Conservation (phyloP, 345 rosid species). For the Alliaria petiolata region DNA sequence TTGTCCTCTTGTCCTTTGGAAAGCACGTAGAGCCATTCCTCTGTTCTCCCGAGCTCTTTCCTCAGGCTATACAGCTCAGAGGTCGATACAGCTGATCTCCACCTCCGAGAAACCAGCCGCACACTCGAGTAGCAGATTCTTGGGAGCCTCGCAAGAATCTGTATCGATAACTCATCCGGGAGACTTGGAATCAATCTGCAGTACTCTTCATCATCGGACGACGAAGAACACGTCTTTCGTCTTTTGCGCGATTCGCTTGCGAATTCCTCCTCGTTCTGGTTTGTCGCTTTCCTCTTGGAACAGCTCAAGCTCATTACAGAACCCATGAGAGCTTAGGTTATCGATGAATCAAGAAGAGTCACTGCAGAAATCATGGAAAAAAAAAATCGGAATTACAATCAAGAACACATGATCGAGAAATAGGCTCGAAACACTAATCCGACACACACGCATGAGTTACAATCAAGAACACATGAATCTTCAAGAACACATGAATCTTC, state of each 20-base stretch:
- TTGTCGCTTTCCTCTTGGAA: constrained; percentile 32
- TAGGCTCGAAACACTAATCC: constrained; percentile 1
- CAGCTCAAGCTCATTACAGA: constrained; percentile 37
- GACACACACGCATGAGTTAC: too few relatives aligned
- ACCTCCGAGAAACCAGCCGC: constrained; percentile 56
- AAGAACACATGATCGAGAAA: neutral
- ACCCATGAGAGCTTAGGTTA: constrained; percentile 30
- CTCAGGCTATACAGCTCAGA: constrained; percentile 62
- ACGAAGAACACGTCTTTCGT: constrained; percentile 17
- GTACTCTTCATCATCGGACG: constrained; percentile 40
- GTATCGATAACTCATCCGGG: constrained; percentile 83
- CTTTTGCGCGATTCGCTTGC: constrained; percentile 33
- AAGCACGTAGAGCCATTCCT: constrained; percentile 87
- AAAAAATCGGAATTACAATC: neutral
- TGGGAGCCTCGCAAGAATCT: constrained; percentile 83
- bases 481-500: too few relatives aligned
- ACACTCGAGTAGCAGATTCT: constrained; percentile 55
- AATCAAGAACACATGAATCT: too few relatives aligned
- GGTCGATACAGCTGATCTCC: constrained; percentile 58
- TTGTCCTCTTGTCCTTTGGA: constrained; percentile 66
- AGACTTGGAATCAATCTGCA: constrained; percentile 70
- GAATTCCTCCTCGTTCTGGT: constrained; percentile 7
- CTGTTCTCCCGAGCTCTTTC: constrained; percentile 64
- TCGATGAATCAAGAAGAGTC: constrained; percentile 2
- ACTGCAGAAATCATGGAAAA: neutral